phyloP scores from a whole-genome alignment of 495 filamentous ascomycete species.

The Penicillium waksmanii region DNA sequence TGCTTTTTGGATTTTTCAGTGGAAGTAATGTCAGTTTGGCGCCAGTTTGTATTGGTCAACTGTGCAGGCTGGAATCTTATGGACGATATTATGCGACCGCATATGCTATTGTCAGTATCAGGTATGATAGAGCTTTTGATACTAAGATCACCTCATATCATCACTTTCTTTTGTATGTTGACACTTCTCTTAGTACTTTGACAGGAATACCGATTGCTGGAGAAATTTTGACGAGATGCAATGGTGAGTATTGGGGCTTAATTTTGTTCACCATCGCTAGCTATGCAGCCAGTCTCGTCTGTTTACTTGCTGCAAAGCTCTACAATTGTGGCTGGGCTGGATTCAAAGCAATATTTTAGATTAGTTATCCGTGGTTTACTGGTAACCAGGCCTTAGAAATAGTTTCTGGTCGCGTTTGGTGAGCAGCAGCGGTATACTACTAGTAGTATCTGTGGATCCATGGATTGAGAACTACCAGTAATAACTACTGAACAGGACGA shows the following conservation, averaged over 20 bases:
- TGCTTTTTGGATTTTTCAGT: slow-evolving; percentile 32
- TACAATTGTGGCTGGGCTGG: slow-evolving; percentile 7
- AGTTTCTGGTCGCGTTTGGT: too few relatives aligned
- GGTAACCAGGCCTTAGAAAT: background rate
- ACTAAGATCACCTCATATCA: too few relatives aligned
- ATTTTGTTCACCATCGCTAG: slow-evolving; percentile 5
- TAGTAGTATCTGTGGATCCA: too few relatives aligned
- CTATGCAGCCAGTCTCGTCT: slow-evolving; percentile 9
- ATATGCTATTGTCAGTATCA: slow-evolving; percentile 9
- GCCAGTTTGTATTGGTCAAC: slow-evolving; percentile 32
- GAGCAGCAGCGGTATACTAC: too few relatives aligned
- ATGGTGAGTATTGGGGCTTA: slow-evolving; percentile 9
- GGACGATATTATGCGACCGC: slow-evolving; percentile 22
- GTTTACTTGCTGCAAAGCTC: slow-evolving; percentile 4
- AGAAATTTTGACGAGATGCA: slow-evolving; percentile 3
- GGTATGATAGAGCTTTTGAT: background rate
- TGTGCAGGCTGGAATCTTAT: slow-evolving; percentile 40
- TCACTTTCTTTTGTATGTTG: background rate
- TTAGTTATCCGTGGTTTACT: too few relatives aligned
- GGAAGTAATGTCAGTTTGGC: slow-evolving; percentile 31
- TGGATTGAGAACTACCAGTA: too few relatives aligned
- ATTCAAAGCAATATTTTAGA: background rate
- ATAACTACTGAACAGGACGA: too few relatives aligned
- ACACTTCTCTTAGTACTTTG: background rate
- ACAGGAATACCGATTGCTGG: slow-evolving; percentile 12